Evolutionary conservation across 345 rosid species (phyloP), one percentile per base, ranked within the genome.

Genomic region (Trapa incisa): DNA sequence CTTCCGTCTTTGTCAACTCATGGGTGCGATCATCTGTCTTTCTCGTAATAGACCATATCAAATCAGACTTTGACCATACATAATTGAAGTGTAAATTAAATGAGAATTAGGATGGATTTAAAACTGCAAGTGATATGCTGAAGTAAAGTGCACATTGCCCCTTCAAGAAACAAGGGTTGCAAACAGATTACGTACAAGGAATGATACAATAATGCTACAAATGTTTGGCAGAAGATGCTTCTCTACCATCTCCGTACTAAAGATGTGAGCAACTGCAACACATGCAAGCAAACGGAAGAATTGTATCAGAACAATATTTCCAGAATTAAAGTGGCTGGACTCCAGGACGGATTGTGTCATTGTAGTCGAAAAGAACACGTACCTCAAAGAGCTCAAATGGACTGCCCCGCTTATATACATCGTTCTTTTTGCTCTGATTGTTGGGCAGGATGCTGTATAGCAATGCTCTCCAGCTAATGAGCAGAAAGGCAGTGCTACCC

Each of bases 381-480:
- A 89, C 98, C 97, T 89, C 97, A 70, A 93, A 86, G 67, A 93
- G 83, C 75, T 93, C 97, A 71, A 93, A 89, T 38, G 96, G 92
- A 61, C 78, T 93, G 54, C 98, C 98, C 6, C 66, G 83, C 50
- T 85, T 80, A 75, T 89, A 89, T 13, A 75, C 76, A 68, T 88
- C 97, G 68, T 84, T 73, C 78, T 86, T 89, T 82, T 84, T 88
- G 75, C 76, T 82, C 16, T 82, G 78, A 29, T 74, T 69, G 9
- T 60, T 69, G 32, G 89, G 85, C 61, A 92, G 84, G 73, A 86
- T 64, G 52, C 66, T 73, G 60, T 37, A 67, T 37, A 73, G 54
- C 62, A 73, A 71, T 6, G 62, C 70, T 69, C 72, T 65, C 76
- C 76, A 68, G 47, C 75, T 71, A 61, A 72, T 37, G 5, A 72